These are phyloP conservation scores for Mycena alexandri DNA, from an alignment of 768 basidiomycete genomes.

Conservation along the genomic window DNA sequence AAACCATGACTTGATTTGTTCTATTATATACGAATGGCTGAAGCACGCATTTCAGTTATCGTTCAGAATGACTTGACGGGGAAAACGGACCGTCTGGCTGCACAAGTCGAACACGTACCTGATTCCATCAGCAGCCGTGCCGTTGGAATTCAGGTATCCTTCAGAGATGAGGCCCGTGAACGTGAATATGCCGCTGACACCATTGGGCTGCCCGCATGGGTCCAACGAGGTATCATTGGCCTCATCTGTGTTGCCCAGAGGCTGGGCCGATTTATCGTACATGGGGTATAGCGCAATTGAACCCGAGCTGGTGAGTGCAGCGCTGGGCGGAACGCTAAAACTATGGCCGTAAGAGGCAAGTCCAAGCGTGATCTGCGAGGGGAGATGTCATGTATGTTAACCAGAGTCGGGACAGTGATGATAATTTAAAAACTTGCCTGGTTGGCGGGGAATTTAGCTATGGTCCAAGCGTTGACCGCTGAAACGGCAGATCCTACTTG, in stretches of 20 bases:
- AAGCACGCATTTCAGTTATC: constrained; percentile 3
- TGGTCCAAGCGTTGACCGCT: constrained; percentile 79
- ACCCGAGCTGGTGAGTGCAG: constrained; percentile 52
- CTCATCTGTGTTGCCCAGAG: constrained; percentile 71
- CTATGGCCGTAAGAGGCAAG: constrained; percentile 89
- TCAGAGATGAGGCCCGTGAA: constrained; percentile 73
- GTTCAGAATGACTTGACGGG: not conserved
- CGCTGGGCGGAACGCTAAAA: constrained; percentile 57
- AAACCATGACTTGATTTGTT: constrained; percentile 65
- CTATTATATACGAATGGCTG: constrained; percentile 80
- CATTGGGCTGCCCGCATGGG: constrained; percentile 67
- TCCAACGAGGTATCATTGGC: constrained; percentile 55
- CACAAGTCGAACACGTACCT: constrained; percentile 71
- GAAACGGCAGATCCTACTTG: constrained; percentile 83
- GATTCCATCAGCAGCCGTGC: constrained; percentile 59
- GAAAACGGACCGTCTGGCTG: constrained; percentile 74
- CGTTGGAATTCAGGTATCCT: constrained; percentile 65
- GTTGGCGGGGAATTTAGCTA: constrained; percentile 80
- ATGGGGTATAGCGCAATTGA: constrained; percentile 62
- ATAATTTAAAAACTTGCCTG: constrained; percentile 37
- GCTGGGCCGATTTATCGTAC: constrained; percentile 60
- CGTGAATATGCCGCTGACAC: constrained; percentile 69
- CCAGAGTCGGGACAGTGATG: not conserved
- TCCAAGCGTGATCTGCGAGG: constrained; percentile 75
- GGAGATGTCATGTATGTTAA: not conserved